Base-by-base conservation (phyloP, 2,329 filamentous ascomycete species). In the Didymella pomorum region DNA sequence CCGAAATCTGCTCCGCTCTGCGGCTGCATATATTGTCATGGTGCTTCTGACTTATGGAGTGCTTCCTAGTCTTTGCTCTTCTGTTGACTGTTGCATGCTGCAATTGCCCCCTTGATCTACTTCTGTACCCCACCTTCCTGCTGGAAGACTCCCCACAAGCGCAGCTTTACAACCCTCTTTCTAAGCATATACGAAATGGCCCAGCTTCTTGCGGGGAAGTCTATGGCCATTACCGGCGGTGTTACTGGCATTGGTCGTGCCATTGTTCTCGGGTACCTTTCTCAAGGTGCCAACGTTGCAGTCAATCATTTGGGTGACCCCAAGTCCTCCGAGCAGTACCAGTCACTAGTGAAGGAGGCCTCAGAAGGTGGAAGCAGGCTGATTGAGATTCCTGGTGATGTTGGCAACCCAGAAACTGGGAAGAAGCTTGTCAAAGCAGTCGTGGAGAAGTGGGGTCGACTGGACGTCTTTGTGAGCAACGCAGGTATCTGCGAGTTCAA, bases 401-500 rank as follows among this genome's bases (percentile, higher is more conserved):
- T 97, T 26, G 87, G 89, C 0, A 83, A 90, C 63, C 88, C 90
- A 0, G 84, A 87, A 60, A 93, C 92, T 0, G 91, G 90, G 9
- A 79, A 82, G 42, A 79, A 83, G 26, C 83, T 97, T 23, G 88
- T 97, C 6, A 78, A 80, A 12, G 82, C 83, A 63, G 88, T 89
- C 0, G 88, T 93, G 1, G 75, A 83, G 57, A 78, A 79, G 57
- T 89, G 87, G 73, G 81, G 83, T 14, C 73, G 79, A 35, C 56
- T 84, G 37, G 80, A 84, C 77, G 81, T 96, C 7, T 94, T 94
- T 76, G 90, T 97, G 26, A 91, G 88, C 75, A 97, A 97, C 79
- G 93, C 93, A 4, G 93, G 93, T 7, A 85, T 97, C 58, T 97
- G 92, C 81, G 85, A 90, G 63, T 97, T 97, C 78, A 89, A 89